A percentile compares a stretch with the other conserved stretches of the same genome.
These are phyloP conservation scores for Tetrahymena thermophila DNA, from an alignment of 73 alveolate species.

Conservation along the genomic window DNA sequence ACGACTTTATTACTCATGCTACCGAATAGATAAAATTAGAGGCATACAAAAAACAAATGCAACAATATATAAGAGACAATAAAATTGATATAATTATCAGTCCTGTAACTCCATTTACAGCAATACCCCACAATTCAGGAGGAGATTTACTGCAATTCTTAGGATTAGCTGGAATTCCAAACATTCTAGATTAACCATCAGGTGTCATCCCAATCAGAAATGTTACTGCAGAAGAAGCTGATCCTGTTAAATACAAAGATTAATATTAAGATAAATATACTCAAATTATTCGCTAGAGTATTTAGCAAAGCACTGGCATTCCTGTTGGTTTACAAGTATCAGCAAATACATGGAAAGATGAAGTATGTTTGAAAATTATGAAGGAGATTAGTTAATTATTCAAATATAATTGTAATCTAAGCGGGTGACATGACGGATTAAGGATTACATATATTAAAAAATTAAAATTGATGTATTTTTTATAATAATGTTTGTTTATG, in stretches of 20 bases:
- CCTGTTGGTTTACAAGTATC: neutral
- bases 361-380: neutral
- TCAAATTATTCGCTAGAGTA: neutral
- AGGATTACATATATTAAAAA: too few relatives aligned
- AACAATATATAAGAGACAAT: neutral
- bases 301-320: neutral
- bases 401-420: neutral
- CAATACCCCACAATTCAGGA: neutral
- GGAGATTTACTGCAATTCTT: neutral
- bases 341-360: neutral
- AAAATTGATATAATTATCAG: neutral
- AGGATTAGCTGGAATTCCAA: neutral
- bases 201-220: neutral
- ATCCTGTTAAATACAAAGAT: neutral
- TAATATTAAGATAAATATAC: neutral
- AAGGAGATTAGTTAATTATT: neutral
- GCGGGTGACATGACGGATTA: too few relatives aligned
- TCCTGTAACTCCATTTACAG: neutral
- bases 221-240: neutral
- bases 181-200: neutral
- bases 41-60: neutral
- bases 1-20: neutral
- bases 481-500: too few relatives aligned
- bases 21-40: neutral
- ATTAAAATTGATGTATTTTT: neutral